phyloP scores from a whole-genome alignment of 768 basidiomycete species.

The Russula foetens region DNA sequence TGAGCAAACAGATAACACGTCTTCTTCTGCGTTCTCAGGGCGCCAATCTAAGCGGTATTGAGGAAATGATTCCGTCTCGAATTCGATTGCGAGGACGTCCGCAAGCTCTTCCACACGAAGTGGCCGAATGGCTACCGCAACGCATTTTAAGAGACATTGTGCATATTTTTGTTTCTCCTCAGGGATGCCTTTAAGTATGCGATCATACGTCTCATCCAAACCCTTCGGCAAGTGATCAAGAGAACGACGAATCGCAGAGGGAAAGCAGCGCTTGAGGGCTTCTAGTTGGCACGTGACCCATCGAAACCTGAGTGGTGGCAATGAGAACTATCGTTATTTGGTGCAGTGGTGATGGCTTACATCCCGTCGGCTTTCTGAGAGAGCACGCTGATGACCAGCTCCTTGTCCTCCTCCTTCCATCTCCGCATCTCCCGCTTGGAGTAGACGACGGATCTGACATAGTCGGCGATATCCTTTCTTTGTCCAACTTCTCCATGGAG shows the following conservation, averaged over 20 bases:
- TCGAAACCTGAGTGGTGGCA: background rate
- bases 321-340: background rate
- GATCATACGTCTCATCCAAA: background rate
- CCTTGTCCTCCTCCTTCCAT: background rate
- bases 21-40: background rate
- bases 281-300: background rate
- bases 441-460: background rate
- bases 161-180: background rate
- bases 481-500: background rate
- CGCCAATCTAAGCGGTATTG: background rate
- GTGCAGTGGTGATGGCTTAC: background rate
- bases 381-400: background rate
- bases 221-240: background rate
- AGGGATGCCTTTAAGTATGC: background rate
- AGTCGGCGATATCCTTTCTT: background rate
- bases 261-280: background rate
- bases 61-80: background rate
- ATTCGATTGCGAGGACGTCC: background rate
- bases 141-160: background rate
- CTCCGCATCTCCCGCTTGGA: background rate
- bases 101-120: background rate
- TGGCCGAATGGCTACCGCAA: background rate
- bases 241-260: background rate
- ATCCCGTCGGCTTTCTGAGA: background rate
- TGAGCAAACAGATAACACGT: background rate